Conservation (phyloP, 2,329 filamentous ascomycete species). For the Cladosporium sp. region DNA sequence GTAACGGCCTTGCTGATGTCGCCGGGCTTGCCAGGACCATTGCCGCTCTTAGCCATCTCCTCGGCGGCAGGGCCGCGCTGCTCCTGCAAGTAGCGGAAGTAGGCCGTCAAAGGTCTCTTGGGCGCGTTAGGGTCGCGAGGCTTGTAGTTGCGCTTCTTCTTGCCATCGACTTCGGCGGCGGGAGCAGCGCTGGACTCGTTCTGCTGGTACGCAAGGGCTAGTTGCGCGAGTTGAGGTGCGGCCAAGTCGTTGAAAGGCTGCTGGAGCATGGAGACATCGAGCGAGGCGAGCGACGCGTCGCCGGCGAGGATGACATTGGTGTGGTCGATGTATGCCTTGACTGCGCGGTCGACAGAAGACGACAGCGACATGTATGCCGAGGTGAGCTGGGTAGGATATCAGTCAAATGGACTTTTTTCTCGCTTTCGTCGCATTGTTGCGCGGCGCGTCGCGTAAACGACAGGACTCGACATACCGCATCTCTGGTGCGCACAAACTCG, state of each 20-base stretch:
- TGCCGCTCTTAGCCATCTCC: conserved; percentile 62
- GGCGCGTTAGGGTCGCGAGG: conserved; percentile 81
- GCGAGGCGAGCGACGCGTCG: conserved; percentile 33
- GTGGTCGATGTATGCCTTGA: conserved; percentile 83
- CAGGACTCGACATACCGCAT: conserved; percentile 66
- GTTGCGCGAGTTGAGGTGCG: conserved; percentile 28
- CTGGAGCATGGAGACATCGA: conserved; percentile 35
- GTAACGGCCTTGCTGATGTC: conserved; percentile 87
- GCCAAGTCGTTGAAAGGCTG: conserved; percentile 33
- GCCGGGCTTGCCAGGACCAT: conserved; percentile 69
- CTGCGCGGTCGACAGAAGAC: conserved; percentile 75
- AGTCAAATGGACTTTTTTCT: conserved; percentile 31
- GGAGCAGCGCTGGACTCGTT: conserved; percentile 22
- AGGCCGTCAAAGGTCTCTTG: conserved; percentile 89
- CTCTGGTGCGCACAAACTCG: conserved; percentile 76
- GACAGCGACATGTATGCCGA: conserved; percentile 77
- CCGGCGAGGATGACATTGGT: conserved; percentile 75
- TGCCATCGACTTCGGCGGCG: conserved; percentile 20
- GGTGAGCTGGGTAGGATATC: conserved; percentile 62
- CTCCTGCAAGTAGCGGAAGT: conserved; percentile 91
- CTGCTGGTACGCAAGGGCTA: conserved; percentile 22
- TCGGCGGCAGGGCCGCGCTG: conserved; percentile 77
- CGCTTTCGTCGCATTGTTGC: conserved; percentile 14
- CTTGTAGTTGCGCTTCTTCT: conserved; percentile 47
- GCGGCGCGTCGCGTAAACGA: conserved; percentile 21